These are phyloP conservation scores for Didymella sp. DNA, from an alignment of 2,329 filamentous ascomycete genomes.

Conservation along the genomic window DNA sequence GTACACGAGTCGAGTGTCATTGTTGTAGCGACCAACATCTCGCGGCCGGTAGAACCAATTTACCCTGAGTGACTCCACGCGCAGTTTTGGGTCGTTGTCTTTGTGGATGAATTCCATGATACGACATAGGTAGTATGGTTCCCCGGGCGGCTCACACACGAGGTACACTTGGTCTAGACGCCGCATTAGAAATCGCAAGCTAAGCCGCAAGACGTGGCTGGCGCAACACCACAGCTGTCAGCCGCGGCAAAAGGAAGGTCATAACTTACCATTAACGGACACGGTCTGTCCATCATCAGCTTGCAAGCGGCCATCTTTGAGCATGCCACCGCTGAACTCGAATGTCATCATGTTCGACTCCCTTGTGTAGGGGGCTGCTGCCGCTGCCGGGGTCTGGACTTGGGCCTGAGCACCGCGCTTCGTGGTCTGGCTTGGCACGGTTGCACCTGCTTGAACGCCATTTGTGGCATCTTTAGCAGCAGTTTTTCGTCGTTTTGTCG, in stretches of 20 bases:
- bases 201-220: constrained; percentile 39
- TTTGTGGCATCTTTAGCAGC: constrained; percentile 52
- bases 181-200: constrained; percentile 47
- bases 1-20: constrained; percentile 89
- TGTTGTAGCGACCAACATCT: constrained; percentile 90
- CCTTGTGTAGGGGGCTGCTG: constrained; percentile 53
- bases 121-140: constrained; percentile 95
- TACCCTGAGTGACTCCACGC: constrained; percentile 86
- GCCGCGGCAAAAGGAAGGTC: constrained; percentile 30
- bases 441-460: constrained; percentile 44
- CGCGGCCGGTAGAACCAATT: constrained; percentile 99
- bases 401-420: constrained; percentile 48
- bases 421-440: constrained; percentile 50
- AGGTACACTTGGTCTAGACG: constrained; percentile 84
- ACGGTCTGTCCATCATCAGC: constrained; percentile 91
- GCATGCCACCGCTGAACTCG: constrained; percentile 70
- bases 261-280: constrained; percentile 76
- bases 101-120: constrained; percentile 97
- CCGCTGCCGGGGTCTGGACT: constrained; percentile 41
- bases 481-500: constrained; percentile 84
- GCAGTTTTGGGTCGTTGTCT: constrained; percentile 70
- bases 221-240: constrained; percentile 36
- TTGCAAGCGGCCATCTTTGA: constrained; percentile 78
- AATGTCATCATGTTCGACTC: constrained; percentile 92
- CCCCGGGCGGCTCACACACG: constrained; percentile 94